Evolutionary conservation across 805 yeast species (phyloP), one percentile per base, ranked within the genome.

Genomic region (Yamadazyma phyllophila): DNA sequence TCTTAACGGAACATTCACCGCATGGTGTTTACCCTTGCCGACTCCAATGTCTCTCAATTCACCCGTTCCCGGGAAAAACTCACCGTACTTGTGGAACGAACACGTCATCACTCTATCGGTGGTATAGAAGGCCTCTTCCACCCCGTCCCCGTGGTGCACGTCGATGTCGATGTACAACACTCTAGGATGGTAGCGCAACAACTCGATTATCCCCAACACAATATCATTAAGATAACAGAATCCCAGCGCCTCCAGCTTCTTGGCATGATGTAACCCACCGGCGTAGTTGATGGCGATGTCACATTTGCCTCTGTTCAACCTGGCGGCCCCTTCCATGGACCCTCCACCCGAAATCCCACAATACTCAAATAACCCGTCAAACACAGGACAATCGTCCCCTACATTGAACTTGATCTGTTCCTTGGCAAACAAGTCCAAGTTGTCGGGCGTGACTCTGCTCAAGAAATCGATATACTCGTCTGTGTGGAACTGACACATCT

Each of bases 211-310:
- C 17, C 96, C 91, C 43, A 92, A 73, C 1, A 90, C 98, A 53
- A 92, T 92, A 70, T 92, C 98, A 67, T 92, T 92, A 46, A 90
- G 82, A 59, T 92, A 92, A 69, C 99, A 92, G 65, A 92, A 92
- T 13, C 99, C 99, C 39, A 91, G 82, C 11, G 99, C 97, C 65
- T 91, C 97, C 33, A 83, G 77, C 67, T 92, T 92, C 60, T 92
- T 92, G n/a, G 98, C 98, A 69, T 92, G 99, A 65, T 92, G 99
- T 41, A 92, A 76, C 2, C 99, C 99, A 38, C 99, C 99, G 20
- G 96, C 89, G 83, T 95, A 92, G 67, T 92, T 92, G 51, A 92
- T 86, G 38, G 98, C 97, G 45, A 92, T 86, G 63, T 91, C 98
- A 64, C 95, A 88, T 71, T 84, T 85, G 9, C 94, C 96, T 46